A percentile compares a stretch with the other conserved stretches of the same genome.
phyloP scores from a whole-genome alignment of 495 filamentous ascomycete species.

The Cairneyella variabilis region DNA sequence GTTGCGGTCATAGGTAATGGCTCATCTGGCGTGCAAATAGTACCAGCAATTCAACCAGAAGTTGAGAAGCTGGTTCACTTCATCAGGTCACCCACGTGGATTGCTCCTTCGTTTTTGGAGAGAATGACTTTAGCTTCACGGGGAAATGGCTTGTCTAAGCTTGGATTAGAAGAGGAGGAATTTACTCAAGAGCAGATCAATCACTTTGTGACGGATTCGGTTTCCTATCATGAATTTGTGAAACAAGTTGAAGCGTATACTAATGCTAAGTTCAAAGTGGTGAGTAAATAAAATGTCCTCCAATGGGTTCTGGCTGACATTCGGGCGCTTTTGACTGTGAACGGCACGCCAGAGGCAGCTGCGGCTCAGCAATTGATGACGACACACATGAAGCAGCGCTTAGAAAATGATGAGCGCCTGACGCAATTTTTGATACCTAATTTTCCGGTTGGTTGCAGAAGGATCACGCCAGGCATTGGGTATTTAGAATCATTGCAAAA shows the following conservation, averaged over 20 bases:
- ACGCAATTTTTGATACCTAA: constrained; percentile 32
- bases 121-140: constrained; percentile 21
- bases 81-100: constrained; percentile 62
- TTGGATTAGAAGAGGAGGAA: constrained; percentile 33
- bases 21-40: constrained; percentile 53
- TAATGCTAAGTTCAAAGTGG: constrained; percentile 35
- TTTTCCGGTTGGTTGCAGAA: constrained; percentile 60
- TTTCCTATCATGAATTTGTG: constrained; percentile 34
- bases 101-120: constrained; percentile 50
- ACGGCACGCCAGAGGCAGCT: constrained; percentile 29
- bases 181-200: constrained; percentile 40
- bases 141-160: constrained; percentile 24
- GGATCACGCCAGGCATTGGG: constrained; percentile 64
- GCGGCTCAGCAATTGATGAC: constrained; percentile 23
- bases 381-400: constrained; percentile 27
- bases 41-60: constrained; percentile 35
- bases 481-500: constrained; percentile 62
- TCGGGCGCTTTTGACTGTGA: constrained; percentile 21
- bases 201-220: constrained; percentile 37
- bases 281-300: too few relatives aligned
- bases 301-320: too few relatives aligned
- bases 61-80: constrained; percentile 57
- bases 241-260: constrained; percentile 47
- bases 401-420: constrained; percentile 29
- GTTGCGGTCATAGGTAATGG: constrained; percentile 55